Conservation (phyloP, 2,329 filamentous ascomycete species). For the Xylariaceae sp. region DNA sequence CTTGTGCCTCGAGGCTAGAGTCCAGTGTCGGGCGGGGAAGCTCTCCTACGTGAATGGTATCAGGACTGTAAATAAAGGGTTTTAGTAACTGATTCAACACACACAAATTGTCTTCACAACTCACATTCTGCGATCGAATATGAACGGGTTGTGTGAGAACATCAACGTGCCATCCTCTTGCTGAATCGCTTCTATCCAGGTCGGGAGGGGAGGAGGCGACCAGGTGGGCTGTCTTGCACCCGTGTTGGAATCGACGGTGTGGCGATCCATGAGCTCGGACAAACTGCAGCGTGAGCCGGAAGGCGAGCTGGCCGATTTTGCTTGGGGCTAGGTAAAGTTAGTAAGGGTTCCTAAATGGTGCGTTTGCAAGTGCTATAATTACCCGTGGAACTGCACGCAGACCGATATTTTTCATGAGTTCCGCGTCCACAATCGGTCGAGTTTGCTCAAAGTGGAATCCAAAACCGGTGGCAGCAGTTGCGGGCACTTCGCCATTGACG, state of each 20-base stretch:
- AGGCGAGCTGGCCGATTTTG: neutral
- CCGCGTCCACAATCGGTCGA: slow-evolving; percentile 40
- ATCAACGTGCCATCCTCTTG: slow-evolving; percentile 7
- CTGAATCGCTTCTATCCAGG: slow-evolving; percentile 5
- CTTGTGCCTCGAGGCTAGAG: slow-evolving; percentile 7
- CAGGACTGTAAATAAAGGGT: slow-evolving; percentile 1
- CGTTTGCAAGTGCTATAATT: slow-evolving; percentile 14
- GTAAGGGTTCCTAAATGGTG: slow-evolving; percentile 9
- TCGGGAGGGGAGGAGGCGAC: slow-evolving; percentile 24
- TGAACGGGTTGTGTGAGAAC: slow-evolving; percentile 16
- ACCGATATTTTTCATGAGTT: slow-evolving; percentile 38
- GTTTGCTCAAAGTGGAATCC: slow-evolving; percentile 43
- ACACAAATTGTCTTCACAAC: neutral
- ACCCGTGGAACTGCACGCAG: slow-evolving; percentile 35
- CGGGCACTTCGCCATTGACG: slow-evolving; percentile 43
- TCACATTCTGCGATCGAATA: slow-evolving; percentile 18
- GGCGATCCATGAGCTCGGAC: slow-evolving; percentile 12
- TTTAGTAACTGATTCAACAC: slow-evolving; percentile 1
- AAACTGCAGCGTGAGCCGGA: slow-evolving; percentile 5
- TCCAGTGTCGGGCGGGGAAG: slow-evolving; percentile 3
- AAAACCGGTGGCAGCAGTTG: slow-evolving; percentile 46
- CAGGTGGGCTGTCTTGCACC: slow-evolving; percentile 13
- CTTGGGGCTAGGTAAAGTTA: slow-evolving; percentile 12
- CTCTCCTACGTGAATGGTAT: no score
- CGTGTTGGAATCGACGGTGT: slow-evolving; percentile 1